Percentiles rank a stretch among this genome's conserved stretches.
Evolutionary conservation across 106 monocot species (phyloP).

Genomic region (Dactylorhiza incarnata): DNA sequence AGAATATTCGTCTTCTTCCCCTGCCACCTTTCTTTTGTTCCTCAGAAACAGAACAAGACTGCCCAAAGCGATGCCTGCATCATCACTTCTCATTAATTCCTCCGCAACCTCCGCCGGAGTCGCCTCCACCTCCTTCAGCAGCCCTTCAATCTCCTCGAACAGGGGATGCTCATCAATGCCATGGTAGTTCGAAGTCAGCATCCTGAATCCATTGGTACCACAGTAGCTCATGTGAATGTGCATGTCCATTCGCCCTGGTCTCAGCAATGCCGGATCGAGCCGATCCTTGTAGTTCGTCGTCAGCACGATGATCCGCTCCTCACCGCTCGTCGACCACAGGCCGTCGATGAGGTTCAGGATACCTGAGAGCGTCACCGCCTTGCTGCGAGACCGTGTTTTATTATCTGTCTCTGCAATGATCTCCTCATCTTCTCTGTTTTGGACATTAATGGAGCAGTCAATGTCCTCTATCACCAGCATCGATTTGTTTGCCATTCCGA

Average conservation of each 20-base stretch:
- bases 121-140: conserved; percentile 19
- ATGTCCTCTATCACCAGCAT: conserved; percentile 29
- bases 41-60: conserved; percentile 4
- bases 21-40: not conserved
- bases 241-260: conserved; percentile 31
- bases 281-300: conserved; percentile 24
- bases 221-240: conserved; percentile 27
- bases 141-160: conserved; percentile 14
- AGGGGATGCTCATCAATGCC: conserved; percentile 13
- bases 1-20: not conserved
- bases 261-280: conserved; percentile 21
- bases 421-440: conserved; percentile 1
- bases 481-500: conserved; percentile 6
- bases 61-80: conserved; percentile 11
- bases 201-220: conserved; percentile 2
- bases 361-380: conserved; percentile 19
- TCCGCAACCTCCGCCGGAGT: conserved; percentile 30
- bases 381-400: not conserved
- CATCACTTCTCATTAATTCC: conserved; percentile 25
- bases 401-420: too few species aligned
- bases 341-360: conserved; percentile 22
- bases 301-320: conserved; percentile 24
- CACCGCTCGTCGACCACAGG: conserved; percentile 24
- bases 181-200: conserved; percentile 25
- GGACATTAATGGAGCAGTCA: conserved; percentile 14